Conservation (phyloP, 805 yeast species). For the Nakazawaea populi region DNA sequence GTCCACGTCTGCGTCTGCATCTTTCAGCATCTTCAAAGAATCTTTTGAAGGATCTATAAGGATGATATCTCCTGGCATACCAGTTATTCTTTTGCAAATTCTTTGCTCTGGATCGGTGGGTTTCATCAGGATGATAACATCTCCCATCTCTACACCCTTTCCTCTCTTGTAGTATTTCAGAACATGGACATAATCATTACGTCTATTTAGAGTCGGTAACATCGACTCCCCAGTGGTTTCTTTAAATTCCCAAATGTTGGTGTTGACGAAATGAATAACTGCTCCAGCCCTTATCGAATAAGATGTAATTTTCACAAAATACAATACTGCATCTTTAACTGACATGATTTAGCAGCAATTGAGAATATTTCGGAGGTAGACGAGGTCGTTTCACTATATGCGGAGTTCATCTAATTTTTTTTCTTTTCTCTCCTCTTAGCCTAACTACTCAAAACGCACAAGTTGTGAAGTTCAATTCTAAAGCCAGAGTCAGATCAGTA, state of each 20-base stretch:
- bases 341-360: neutral
- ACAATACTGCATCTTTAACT: neutral
- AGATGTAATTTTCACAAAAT: slow-evolving; percentile 15
- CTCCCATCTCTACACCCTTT: slow-evolving; percentile 68
- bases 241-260: slow-evolving; percentile 65
- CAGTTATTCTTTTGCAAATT: slow-evolving; percentile 90
- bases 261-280: slow-evolving; percentile 58
- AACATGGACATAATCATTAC: slow-evolving; percentile 76
- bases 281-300: slow-evolving; percentile 58
- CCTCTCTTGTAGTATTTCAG: slow-evolving; percentile 62
- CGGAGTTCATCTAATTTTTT: too few relatives aligned
- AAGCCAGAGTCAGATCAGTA: too few relatives aligned
- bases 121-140: slow-evolving; percentile 78
- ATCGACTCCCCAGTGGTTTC: slow-evolving; percentile 91
- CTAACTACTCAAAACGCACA: too few relatives aligned
- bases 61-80: slow-evolving; percentile 91
- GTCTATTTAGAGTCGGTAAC: slow-evolving; percentile 81
- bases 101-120: slow-evolving; percentile 84
- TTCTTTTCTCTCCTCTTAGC: too few relatives aligned
- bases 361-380: too few relatives aligned
- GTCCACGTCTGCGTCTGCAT: neutral
- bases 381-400: too few relatives aligned
- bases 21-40: slow-evolving; percentile 27
- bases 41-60: slow-evolving; percentile 72
- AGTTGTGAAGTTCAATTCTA: too few relatives aligned